Conservation (phyloP, 2,329 filamentous ascomycete species). For the Colletotrichum tabaci region DNA sequence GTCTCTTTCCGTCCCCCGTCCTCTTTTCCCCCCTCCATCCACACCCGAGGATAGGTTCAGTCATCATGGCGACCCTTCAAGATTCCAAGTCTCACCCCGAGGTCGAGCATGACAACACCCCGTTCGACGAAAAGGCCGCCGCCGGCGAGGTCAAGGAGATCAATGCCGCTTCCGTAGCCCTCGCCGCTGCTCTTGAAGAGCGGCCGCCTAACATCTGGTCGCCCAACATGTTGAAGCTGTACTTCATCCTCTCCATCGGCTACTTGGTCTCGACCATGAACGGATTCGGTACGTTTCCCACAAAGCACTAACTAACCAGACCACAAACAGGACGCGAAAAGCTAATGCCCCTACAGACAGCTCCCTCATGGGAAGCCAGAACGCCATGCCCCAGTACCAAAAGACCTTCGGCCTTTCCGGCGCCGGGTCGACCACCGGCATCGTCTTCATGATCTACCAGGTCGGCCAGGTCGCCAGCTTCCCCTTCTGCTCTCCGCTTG, state of each 20-base stretch:
- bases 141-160: conserved; percentile 50
- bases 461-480: conserved; percentile 64
- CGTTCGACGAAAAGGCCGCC: conserved; percentile 30
- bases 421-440: conserved; percentile 60
- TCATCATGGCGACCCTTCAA: conserved; percentile 34
- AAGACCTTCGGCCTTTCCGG: conserved; percentile 59
- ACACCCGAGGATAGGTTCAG: not conserved
- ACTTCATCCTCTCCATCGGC: conserved; percentile 46
- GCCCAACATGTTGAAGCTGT: conserved; percentile 52
- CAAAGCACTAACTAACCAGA: not conserved
- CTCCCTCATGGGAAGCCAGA: conserved; percentile 53
- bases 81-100: conserved; percentile 30
- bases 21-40: not conserved
- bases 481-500: conserved; percentile 63
- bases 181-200: conserved; percentile 52
- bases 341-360: conserved; percentile 57
- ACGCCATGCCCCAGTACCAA: conserved; percentile 63
- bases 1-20: not conserved
- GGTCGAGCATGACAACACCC: conserved; percentile 38
- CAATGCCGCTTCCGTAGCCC: conserved; percentile 54
- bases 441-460: conserved; percentile 63
- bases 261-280: conserved; percentile 51
- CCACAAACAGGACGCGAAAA: accelerated
- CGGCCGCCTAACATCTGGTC: conserved; percentile 52
- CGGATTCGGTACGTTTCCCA: conserved; percentile 46